These are phyloP conservation scores for Ordospora colligata DNA, from an alignment of 371 early-diverging fungal genomes.

Conservation along the genomic window DNA sequence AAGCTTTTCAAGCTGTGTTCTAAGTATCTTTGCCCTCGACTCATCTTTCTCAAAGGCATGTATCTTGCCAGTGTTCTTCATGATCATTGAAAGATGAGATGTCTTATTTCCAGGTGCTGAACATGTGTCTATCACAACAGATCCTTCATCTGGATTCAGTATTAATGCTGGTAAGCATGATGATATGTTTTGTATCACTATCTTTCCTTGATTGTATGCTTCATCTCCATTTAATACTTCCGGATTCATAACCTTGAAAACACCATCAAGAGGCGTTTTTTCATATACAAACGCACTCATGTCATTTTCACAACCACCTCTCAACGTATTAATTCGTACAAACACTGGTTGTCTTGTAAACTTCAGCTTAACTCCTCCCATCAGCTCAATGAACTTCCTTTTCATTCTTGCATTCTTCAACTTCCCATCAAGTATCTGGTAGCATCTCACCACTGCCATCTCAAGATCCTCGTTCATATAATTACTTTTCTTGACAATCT, in stretches of 20 bases:
- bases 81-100: slow-evolving; percentile 72
- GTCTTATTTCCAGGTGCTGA: slow-evolving; percentile 98
- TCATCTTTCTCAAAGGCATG: slow-evolving; percentile 80
- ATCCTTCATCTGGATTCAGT: slow-evolving; percentile 66
- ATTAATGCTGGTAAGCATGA: slow-evolving; percentile 83
- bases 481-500: slow-evolving; percentile 33
- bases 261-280: slow-evolving; percentile 48
- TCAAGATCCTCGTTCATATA: slow-evolving; percentile 31
- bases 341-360: slow-evolving; percentile 11
- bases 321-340: slow-evolving; percentile 52
- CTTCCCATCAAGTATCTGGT: slow-evolving; percentile 53
- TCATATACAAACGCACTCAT: slow-evolving; percentile 27
- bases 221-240: slow-evolving; percentile 33
- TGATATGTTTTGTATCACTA: slow-evolving; percentile 57
- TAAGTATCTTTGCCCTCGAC: slow-evolving; percentile 69
- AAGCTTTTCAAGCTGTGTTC: slow-evolving; percentile 66
- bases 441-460: slow-evolving; percentile 34
- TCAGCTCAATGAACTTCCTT: slow-evolving; percentile 40
- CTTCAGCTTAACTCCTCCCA: slow-evolving; percentile 2
- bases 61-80: slow-evolving; percentile 73
- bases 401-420: slow-evolving; percentile 43
- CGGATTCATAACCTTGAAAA: slow-evolving; percentile 46
- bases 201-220: slow-evolving; percentile 33
- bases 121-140: slow-evolving; percentile 81
- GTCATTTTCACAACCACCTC: slow-evolving; percentile 17